Base-by-base conservation (phyloP, 106 monocot genomes). In the Agapanthus africanus region DNA sequence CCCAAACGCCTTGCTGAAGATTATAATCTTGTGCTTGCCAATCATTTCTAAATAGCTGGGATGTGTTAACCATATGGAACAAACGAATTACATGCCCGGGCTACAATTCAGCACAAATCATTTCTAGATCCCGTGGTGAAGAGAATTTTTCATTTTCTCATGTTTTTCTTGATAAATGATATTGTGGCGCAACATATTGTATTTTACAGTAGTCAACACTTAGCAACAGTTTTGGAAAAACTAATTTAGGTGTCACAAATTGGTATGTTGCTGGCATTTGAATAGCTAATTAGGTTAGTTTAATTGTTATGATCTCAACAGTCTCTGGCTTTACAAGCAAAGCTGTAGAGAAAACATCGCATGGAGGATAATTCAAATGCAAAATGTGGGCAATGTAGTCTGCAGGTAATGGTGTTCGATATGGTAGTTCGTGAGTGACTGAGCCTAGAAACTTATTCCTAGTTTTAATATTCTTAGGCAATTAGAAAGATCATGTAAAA, bases 1-100 rank as follows among this genome's bases (percentile, higher is more conserved):
- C 15, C 14, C 54, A 11, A 52, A 54, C 7, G 51, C 21, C 32
- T n/a, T 10, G 11, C 6, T 40, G 42, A 67, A 46, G 44, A 30
- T 42, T 46, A 42, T n/a, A 3, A 65, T 65, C 21, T 65, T 65
- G 65, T 21, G 40, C 40, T 65, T 26, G 46, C 15, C 13, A 46
- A 59, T 59, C 9, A 59, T 59, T 59, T 59, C 33, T 59, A 4
- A 33, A 33, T 25, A 9, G 25, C 54, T 46, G 54, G 54, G 54
- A 54, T 27, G 54, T 11, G 11, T 54, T 54, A 54, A 54, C 5
- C 54, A 27, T 54, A 26, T 50, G 13, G 50, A n/a, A n/a, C 26
- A 54, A 54, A 8, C 5, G 27, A 54, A 54, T 54, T 26, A 54
- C 54, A 54, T n/a, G 11, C 18, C 49, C 6, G 11, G 25, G 22